Base-by-base conservation (phyloP, 768 basidiomycete species). In the Naganishia onofrii region DNA sequence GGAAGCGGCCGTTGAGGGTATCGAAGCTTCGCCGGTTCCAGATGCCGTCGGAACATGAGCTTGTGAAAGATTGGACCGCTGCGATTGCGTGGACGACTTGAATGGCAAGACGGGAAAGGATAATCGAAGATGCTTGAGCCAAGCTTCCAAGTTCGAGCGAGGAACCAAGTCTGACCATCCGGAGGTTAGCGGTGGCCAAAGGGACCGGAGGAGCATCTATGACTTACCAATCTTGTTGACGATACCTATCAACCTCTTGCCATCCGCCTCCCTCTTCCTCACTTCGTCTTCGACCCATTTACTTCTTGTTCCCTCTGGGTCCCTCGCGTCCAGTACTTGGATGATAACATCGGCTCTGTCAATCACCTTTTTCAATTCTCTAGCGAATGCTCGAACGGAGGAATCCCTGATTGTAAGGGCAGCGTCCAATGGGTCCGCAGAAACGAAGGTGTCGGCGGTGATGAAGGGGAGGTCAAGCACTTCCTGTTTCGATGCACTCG, bases 221-320 rank as follows among this genome's bases (percentile, higher is more conserved):
- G 29, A 82, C 88, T 69, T 71, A 93, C 95, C 95, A 69, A 96
- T 90, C 83, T 99, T 97, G 81, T 97, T 98, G n/a, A 99, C 80
- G 2, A 97, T 92, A 66, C 93, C 92, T 1, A 99, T 88, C 34
- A 98, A 83, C 78, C 88, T 90, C 84, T 99, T 99, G 9, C 93
- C 91, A 72, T 95, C 91, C 28, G 83, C 84, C 78, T 94, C 93
- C 42, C 90, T 85, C 72, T 91, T 84, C 54, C 90, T 84, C 0
- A 96, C 93, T 79, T 96, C 94, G 77, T 95, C 92, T 79, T 99
- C 96, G 4, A 98, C 93, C 46, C 95, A 84, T 64, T 89, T 85
- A 81, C 92, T 95, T 73, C 95, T 82, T 51, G 92, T 94, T 0
- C 95, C 94, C 70, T 95, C 90, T 1, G 96, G 95, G 83, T 98